Evolutionary conservation across 495 filamentous ascomycete species (phyloP).

Genomic region (Elaphomyces granulatus): DNA sequence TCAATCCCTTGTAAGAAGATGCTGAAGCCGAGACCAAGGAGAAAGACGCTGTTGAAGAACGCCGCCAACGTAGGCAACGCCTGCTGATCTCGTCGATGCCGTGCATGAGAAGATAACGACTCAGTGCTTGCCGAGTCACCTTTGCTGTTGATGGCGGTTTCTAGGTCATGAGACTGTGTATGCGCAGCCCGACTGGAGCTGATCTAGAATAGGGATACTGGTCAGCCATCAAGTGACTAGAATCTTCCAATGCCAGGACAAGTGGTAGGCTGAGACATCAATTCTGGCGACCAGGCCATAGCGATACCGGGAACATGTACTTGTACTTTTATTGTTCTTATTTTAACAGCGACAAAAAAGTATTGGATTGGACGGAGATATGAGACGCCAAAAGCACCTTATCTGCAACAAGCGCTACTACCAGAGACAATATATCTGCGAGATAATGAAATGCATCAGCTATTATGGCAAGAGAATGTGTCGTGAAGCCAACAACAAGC

Average conservation of each 20-base stretch:
- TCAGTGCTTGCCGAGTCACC: no score
- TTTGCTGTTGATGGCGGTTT: no score
- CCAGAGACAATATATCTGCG: conserved; percentile 9
- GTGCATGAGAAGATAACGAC: not conserved
- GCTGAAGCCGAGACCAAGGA: conserved; percentile 81
- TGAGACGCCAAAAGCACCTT: not conserved
- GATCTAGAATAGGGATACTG: no score
- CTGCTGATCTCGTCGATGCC: not conserved
- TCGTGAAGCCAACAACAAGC: conserved; percentile 50
- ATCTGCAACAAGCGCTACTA: not conserved
- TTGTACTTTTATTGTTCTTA: no score
- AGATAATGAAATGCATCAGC: conserved; percentile 95
- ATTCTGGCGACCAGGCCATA: no score
- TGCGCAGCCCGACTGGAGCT: no score
- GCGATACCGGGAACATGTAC: no score
- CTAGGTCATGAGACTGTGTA: no score
- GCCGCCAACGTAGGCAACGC: conserved; percentile 22
- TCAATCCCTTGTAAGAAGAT: conserved; percentile 84
- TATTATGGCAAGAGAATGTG: conserved; percentile 72
- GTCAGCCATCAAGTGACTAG: no score
- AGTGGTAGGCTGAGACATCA: no score
- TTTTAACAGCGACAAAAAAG: conserved; percentile 67
- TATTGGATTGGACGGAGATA: not conserved
- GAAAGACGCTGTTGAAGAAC: conserved; percentile 82
- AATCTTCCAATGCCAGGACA: no score